Evolutionary conservation across 768 basidiomycete species (phyloP), one percentile per base, ranked within the genome.

Genomic region (Suillus spraguei): DNA sequence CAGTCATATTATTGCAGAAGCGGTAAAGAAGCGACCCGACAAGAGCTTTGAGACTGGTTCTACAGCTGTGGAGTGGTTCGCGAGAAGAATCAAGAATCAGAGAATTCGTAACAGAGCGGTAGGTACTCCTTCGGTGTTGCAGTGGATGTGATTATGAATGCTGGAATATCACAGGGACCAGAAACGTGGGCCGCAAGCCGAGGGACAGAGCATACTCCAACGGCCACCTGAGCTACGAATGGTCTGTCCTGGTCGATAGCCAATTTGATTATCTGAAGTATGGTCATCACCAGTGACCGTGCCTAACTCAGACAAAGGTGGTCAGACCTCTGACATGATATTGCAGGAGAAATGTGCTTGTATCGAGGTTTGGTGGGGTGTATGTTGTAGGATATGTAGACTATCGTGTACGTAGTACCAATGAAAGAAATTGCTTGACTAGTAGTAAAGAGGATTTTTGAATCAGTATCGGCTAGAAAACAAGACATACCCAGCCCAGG

Each of bases 1-100:
- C 6, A 89, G 87, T 61, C 66, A 76, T 0, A 60, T 82, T 2
- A 82, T 90, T 20, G 82, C 84, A 0, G 78, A 81, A 2, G 77
- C 81, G 3, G 75, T 76, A 16, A 67, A 64, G 9, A 72, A 72
- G 8, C 67, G 66, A 5, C 74, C 78, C 0, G 82, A 80, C 22
- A 76, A 69, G 78, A 73, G 71, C 61, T 79, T 72, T 55, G 63
- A 76, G 35, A 78, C 76, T 1, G 74, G 72, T 11, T 63, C 72
- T 1, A 83, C 81, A 0, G 74, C 80, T 3, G 67, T 60, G 3
- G 77, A 77, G 9, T 83, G 82, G 82, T 80, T 80, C 47, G 66
- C 72, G 3, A 72, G 80, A 46, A 68, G 82, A 10, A 64, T 80
- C 65, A 77, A 74, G 64, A 72, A 81, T 60, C 77, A 79, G 69